phyloP scores from a whole-genome alignment of 2,329 filamentous ascomycete species.

The Apiospora arundinis region DNA sequence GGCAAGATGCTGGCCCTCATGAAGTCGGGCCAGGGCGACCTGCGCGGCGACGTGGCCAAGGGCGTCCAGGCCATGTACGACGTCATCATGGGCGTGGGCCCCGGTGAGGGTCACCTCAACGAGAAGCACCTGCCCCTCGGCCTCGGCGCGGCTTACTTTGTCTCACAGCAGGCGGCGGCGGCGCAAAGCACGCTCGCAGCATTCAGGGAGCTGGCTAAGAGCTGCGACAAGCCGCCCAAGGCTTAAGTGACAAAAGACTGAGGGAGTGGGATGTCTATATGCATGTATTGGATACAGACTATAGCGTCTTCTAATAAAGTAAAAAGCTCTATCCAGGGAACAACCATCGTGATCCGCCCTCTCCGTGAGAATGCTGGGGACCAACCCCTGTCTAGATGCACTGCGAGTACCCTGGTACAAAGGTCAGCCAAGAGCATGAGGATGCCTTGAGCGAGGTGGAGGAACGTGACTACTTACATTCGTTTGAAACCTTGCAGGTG shows the following conservation, averaged over 20 bases:
- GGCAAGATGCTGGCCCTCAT: conserved; percentile 40
- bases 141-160: conserved; percentile 44
- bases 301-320: background rate
- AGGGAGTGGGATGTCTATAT: too few species aligned
- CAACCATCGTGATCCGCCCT: background rate
- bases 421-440: background rate
- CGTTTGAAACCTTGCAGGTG: conserved; percentile 22
- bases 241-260: background rate
- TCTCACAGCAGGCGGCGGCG: conserved; percentile 40
- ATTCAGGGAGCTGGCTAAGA: conserved; percentile 42
- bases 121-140: conserved; percentile 51
- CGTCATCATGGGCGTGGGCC: conserved; percentile 46
- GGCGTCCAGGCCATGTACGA: conserved; percentile 52
- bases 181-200: conserved; percentile 43
- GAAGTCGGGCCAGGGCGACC: conserved; percentile 34
- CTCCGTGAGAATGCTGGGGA: background rate
- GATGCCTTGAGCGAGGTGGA: background rate
- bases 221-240: background rate
- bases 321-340: background rate
- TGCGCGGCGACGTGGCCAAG: conserved; percentile 51
- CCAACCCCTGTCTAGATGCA: background rate
- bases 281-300: background rate
- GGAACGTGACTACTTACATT: conserved; percentile 16
- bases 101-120: conserved; percentile 44
- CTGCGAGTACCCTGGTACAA: conserved; percentile 8